Base-by-base conservation (phyloP, 495 filamentous ascomycete genomes). In the Copromyces sp. region DNA sequence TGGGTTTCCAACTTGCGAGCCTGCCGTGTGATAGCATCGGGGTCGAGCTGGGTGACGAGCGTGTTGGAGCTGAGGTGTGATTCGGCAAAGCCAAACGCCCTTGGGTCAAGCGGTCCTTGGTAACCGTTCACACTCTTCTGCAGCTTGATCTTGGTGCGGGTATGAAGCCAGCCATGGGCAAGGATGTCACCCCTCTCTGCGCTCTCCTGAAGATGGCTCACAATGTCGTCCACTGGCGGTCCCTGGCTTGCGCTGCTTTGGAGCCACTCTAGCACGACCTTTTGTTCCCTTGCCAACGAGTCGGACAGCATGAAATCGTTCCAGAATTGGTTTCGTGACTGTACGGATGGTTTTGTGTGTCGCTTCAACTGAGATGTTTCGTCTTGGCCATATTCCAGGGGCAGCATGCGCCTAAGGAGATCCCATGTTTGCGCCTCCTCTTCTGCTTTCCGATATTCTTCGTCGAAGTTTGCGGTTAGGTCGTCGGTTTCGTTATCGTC, bases 21-120 rank as follows among this genome's bases (percentile, higher is more conserved):
- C 81, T 98, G 94, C 69, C 95, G 89, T 44, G 89, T 89, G 16
- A 90, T 84, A 7, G 94, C 93, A 86, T 99, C 95, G 6, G 96
- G 96, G 74, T 99, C 95, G 35, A 99, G 84, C 77, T 97, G 92
- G n/a, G 93, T 96, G 61, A 98, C 86, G 4, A 97, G 77, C 6
- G 87, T 78, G 42, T 89, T 86, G 45, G 89, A 89, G 38, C 89
- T 88, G 4, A 86, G 79, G 70, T 89, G 85, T 40, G 86, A 85
- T 71, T 86, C 84, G 44, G 87, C 83, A 37, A 90, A 84, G 65
- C 84, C 85, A 44, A 87, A 82, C 61, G 82, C 81, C 72, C 86
- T 84, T 8, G 87, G 90, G 70, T 91, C 90, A 69, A 91, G 83
- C 39, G 86, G 84, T 69, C 89, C 89, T 45, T 90, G 87, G 86